Percentiles rank a stretch among this genome's conserved stretches.
These are phyloP conservation scores for Venturia carpophila DNA, from an alignment of 2,329 filamentous ascomycete genomes.

Conservation along the genomic window DNA sequence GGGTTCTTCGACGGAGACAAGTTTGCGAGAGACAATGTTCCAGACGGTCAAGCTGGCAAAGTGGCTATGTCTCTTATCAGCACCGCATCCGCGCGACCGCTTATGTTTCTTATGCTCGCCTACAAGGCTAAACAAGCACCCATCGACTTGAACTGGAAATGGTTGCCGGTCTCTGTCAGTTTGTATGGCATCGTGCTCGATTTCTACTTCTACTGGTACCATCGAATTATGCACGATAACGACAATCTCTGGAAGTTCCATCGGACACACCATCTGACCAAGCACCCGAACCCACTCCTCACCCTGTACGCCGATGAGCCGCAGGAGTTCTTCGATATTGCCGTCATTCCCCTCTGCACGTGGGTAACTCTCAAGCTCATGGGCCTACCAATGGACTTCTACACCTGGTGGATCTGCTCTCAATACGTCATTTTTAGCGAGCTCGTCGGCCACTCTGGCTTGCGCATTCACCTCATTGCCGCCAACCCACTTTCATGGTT, in stretches of 20 bases:
- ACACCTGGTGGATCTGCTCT: conserved; percentile 42
- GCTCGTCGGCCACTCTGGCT: conserved; percentile 33
- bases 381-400: conserved; percentile 40
- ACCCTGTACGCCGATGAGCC: conserved; percentile 37
- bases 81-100: conserved; percentile 29
- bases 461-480: conserved; percentile 32
- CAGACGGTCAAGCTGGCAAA: conserved; percentile 28
- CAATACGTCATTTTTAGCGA: conserved; percentile 38
- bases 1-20: conserved; percentile 41
- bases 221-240: conserved; percentile 30
- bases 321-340: conserved; percentile 39
- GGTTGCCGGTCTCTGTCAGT: conserved; percentile 34
- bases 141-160: conserved; percentile 27
- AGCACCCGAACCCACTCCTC: conserved; percentile 39
- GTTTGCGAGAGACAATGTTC: conserved; percentile 38
- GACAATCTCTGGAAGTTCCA: conserved; percentile 37
- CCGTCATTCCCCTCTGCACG: conserved; percentile 35
- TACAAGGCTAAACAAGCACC: conserved; percentile 25
- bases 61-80: conserved; percentile 30
- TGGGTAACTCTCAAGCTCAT: conserved; percentile 32
- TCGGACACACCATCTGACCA: conserved; percentile 40
- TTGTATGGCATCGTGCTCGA: conserved; percentile 39
- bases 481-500: conserved; percentile 32
- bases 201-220: conserved; percentile 41
- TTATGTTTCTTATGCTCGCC: conserved; percentile 31